Evolutionary conservation across 2,329 filamentous ascomycete species (phyloP), one percentile per base, ranked within the genome.

Genomic region (Gnomoniopsis sp.): DNA sequence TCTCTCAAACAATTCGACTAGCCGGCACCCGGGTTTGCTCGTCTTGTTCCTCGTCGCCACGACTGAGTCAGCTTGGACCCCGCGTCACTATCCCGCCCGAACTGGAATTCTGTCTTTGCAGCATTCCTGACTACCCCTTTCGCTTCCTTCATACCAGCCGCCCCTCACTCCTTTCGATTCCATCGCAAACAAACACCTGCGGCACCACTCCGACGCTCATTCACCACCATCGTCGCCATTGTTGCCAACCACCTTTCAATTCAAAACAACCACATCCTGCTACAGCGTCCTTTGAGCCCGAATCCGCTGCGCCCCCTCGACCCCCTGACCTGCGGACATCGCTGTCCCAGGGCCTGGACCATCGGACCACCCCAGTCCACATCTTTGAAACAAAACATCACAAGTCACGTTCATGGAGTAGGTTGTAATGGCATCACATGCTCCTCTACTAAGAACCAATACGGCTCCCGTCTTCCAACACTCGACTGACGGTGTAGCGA

Each of bases 391-490:
- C 48, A 50, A 50, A 30, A 54, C 30, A 58, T 51, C 48, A 36
- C 38, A 44, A 50, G 21, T 47, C 51, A 59, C 57, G 60, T 63
- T 65, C 58, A 65, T 66, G 71, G 70, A 67, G 66, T 67, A 71
- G 65, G 67, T 63, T 66, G 59, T 62, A 59, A 85, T 85, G 83
- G 82, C 82, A 72, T 62, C 60, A 50, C 78, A 84, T 79, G 81
- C 81, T 75, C 78, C 82, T 67, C 74, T 85, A 65, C 70, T 84
- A 67, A 78, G 82, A 80, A 84, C 79, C 68, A 83, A 83, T 67
- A 85, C 82, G 68, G 76, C 80, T 66, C 80, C 82, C 69, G 75
- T 78, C 69, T 83, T 84, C 68, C 74, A 78, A 67, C 70, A 76
- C 67, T 75, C 74, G 66, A 71, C 77, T 66, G 78, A 78, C 71